Conservation (phyloP, 345 rosid species). For the Linum trigynum region DNA sequence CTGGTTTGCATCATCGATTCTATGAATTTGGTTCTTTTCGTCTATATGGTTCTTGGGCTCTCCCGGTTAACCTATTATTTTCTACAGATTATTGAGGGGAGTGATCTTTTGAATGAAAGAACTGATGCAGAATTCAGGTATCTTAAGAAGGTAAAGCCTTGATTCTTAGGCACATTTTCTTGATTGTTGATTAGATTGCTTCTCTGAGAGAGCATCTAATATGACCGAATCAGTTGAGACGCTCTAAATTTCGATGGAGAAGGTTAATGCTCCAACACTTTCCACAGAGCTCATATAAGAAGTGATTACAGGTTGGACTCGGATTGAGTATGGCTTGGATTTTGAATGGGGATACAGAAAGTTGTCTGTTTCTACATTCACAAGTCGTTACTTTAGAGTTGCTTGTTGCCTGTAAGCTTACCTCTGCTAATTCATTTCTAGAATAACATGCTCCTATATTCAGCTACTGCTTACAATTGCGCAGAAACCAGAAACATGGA, state of each 20-base stretch:
- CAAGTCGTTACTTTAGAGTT: neutral
- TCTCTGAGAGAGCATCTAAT: neutral
- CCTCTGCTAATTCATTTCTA: neutral
- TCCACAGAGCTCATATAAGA: too few species aligned
- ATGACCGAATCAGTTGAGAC: too few species aligned
- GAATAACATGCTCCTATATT: neutral
- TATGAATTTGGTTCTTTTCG: too few species aligned
- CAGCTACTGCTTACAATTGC: slow-evolving; percentile 5
- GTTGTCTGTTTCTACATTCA: neutral
- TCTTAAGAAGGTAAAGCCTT: slow-evolving; percentile 48
- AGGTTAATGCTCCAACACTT: too few species aligned
- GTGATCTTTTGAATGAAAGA: slow-evolving; percentile 67
- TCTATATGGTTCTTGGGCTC: too few species aligned
- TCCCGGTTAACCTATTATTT: neutral
- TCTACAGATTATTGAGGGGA: slow-evolving; percentile 66
- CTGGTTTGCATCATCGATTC: neutral
- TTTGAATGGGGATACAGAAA: neutral
- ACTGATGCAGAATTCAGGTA: slow-evolving; percentile 54
- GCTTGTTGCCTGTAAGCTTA: neutral
- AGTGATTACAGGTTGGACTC: too few species aligned
- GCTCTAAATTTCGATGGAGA: too few species aligned
- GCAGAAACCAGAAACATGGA: slow-evolving; percentile 86
- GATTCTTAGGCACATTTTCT: neutral
- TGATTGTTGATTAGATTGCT: neutral
- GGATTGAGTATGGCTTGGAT: too few species aligned